Evolutionary conservation across 2,329 filamentous ascomycete genomes (phyloP).

Genomic region (Aureobasidium subglaciale): DNA sequence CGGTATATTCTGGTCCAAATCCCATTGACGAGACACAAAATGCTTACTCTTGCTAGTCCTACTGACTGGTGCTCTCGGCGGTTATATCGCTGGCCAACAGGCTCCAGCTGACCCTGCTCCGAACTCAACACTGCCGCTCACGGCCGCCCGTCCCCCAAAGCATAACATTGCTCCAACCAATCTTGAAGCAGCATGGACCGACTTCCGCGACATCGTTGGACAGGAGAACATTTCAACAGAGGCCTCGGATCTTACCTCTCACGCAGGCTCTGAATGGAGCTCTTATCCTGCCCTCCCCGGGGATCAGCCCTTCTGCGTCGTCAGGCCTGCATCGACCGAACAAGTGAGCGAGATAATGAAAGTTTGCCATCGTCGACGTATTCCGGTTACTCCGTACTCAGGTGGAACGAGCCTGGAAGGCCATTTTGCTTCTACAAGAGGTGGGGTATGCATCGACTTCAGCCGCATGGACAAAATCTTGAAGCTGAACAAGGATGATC

Average conservation of each 20-base stretch:
- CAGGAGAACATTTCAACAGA: constrained; percentile 57
- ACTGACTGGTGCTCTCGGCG: constrained; percentile 43
- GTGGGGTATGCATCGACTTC: constrained; percentile 83
- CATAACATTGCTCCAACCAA: constrained; percentile 52
- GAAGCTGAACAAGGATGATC: constrained; percentile 62
- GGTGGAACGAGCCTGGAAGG: constrained; percentile 87
- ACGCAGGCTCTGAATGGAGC: constrained; percentile 58
- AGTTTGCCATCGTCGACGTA: constrained; percentile 69
- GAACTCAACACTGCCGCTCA: constrained; percentile 51
- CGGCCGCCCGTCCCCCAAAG: constrained; percentile 39
- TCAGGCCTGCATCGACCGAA: constrained; percentile 70
- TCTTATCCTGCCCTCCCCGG: constrained; percentile 40
- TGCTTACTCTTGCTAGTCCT: constrained; percentile 40
- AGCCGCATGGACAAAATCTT: constrained; percentile 76
- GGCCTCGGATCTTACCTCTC: constrained; percentile 46
- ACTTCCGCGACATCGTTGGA: constrained; percentile 55
- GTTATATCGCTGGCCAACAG: constrained; percentile 50
- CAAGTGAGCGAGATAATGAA: constrained; percentile 85
- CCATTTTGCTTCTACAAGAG: constrained; percentile 74
- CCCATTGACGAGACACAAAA: background rate
- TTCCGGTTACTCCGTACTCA: constrained; percentile 81
- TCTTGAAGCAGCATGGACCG: constrained; percentile 57
- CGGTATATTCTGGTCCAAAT: constrained; percentile 19
- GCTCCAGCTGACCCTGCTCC: constrained; percentile 39
- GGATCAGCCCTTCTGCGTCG: constrained; percentile 52